phyloP scores from a whole-genome alignment of 1,139 yeast genomes.

The Zygosaccharomyces pseudobailii region DNA sequence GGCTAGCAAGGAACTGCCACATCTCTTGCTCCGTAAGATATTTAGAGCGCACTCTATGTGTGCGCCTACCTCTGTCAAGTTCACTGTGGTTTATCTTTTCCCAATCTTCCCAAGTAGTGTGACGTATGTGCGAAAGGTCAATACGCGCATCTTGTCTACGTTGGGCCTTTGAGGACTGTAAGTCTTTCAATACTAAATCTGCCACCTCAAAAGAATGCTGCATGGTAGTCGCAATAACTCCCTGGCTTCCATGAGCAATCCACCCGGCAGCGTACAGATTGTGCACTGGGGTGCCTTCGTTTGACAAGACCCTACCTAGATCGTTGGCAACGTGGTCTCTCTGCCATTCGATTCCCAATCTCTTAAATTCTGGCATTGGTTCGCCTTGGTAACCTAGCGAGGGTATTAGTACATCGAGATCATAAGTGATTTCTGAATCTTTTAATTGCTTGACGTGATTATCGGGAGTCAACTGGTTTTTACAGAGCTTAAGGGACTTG shows the following conservation, averaged over 20 bases:
- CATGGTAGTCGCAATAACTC: constrained; percentile 91
- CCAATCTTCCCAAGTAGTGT: constrained; percentile 75
- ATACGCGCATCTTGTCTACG: constrained; percentile 23
- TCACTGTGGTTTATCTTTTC: constrained; percentile 52
- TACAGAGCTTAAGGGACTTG: constrained; percentile 35
- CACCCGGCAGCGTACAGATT: constrained; percentile 87
- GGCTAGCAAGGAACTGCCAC: constrained; percentile 4
- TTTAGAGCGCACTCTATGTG: constrained; percentile 47
- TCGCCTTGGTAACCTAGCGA: constrained; percentile 82
- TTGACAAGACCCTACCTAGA: constrained; percentile 52
- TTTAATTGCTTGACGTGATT: constrained; percentile 38
- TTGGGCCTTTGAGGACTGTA: constrained; percentile 22
- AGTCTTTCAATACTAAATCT: constrained; percentile 55
- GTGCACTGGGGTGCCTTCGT: constrained; percentile 32
- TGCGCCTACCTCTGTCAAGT: constrained; percentile 40
- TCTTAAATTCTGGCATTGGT: constrained; percentile 53
- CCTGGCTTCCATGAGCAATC: constrained; percentile 85
- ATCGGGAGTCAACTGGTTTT: constrained; percentile 32
- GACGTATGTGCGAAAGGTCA: constrained; percentile 31
- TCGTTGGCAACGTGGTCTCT: constrained; percentile 55
- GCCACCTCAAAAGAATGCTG: constrained; percentile 77
- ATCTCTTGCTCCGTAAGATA: constrained; percentile 17
- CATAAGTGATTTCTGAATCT: constrained; percentile 34
- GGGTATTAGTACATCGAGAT: constrained; percentile 67
- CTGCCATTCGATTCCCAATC: constrained; percentile 53